Conservation (phyloP, 1,284 basidiomycete species). For the Cutaneotrichosporon cutaneum region DNA sequence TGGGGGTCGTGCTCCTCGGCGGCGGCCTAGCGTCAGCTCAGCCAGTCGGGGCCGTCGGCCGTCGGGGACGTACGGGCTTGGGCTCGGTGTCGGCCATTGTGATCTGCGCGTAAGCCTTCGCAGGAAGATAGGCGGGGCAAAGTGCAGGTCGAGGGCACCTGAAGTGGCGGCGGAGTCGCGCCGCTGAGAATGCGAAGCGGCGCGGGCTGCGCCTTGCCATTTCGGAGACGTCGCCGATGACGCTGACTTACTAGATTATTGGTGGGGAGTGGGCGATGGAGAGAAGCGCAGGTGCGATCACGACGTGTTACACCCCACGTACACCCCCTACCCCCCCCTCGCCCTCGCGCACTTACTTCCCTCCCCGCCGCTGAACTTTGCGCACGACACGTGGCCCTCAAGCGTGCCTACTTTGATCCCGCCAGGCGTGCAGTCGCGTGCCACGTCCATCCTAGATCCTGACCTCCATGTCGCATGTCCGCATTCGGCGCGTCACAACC, state of each 20-base stretch:
- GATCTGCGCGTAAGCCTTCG: conserved; percentile 12
- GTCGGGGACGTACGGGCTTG: conserved; percentile 19
- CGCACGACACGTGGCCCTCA: not conserved
- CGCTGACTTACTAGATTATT: not conserved
- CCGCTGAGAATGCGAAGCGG: not conserved
- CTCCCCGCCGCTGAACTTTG: not conserved
- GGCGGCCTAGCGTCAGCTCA: conserved; percentile 18
- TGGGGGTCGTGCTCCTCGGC: conserved; percentile 77
- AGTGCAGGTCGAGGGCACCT: not conserved
- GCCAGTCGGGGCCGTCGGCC: too few relatives aligned
- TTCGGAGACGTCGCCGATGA: not conserved
- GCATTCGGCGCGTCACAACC: not conserved
- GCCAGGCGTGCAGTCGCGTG: conserved; percentile 1
- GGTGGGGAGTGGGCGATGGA: not conserved
- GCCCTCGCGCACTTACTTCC: not conserved
- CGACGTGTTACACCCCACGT: not conserved
- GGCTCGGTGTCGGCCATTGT: conserved; percentile 29
- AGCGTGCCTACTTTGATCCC: not conserved
- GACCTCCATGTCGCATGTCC: not conserved
- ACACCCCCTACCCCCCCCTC: not conserved
- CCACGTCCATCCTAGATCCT: not conserved
- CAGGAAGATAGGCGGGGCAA: not conserved
- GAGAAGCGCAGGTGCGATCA: not conserved
- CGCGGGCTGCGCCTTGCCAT: not conserved
- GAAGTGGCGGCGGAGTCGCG: too few relatives aligned